Evolutionary conservation across 805 yeast species (phyloP), one percentile per base, ranked within the genome.

Genomic region (Candida nitratophila): DNA sequence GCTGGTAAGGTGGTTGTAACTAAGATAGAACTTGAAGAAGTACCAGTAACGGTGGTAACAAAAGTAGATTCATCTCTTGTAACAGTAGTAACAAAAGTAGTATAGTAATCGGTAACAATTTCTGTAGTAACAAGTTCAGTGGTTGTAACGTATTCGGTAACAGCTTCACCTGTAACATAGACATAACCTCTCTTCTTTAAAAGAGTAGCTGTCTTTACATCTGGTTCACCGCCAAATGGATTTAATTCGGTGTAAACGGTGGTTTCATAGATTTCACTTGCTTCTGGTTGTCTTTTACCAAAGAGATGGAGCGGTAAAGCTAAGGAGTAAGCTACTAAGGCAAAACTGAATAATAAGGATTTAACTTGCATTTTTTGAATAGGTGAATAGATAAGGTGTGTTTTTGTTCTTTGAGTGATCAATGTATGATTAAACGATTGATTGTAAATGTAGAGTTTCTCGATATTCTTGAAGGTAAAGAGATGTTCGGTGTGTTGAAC

Each of bases 101-200:
- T 39, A 27, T 40, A 36, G 15, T 33, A 41, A 19, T 27, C 34
- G 24, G 19, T 50, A 14, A 47, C 50, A 15, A 27, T 39, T 16
- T 31, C 32, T 17, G 34, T 37, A 3, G 40, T 27, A 14, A 42
- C 22, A 21, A 5, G 24, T 4, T n/a, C 21, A 17, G 33, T 24
- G 10, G 56, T 53, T 14, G 54, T 50, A 5, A 44, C 42, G 24
- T 55, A 52, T 15, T 45, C 44, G 4, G 59, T 56, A 24, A 55
- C 59, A 3, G 62, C 48, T 31, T 41, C 49, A 2, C 54, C 59
- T 10, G 63, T 58, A 26, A 59, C 58, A 30, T 52, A 51, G 4
- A 49, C 60, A 27, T 56, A 47, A 10, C 56, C 60, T 47, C 64
- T 56, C 44, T 57, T 59, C 12, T 56, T 24, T 21, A 45, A 22